Evolutionary conservation across 768 basidiomycete species (phyloP), one percentile per base, ranked within the genome.

Genomic region (Pisolithus orientalis): DNA sequence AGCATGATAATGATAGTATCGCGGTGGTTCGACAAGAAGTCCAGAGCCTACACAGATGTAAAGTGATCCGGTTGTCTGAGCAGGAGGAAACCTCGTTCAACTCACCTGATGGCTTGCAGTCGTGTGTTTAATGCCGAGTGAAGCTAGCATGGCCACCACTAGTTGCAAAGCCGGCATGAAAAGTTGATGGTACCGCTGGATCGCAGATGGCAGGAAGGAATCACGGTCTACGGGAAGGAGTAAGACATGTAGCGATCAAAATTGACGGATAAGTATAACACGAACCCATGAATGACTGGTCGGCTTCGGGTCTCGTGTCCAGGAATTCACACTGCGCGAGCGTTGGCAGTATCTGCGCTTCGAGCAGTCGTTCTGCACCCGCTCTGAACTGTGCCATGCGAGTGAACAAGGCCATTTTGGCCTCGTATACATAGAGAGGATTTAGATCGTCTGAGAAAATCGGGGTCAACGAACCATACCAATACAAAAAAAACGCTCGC

Each of bases 141-240:
- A 87, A 3, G 90, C 82, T 29, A 95, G 70, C 51, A 91, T 79
- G 8, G 82, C 85, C 51, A 84, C 79, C 11, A 90, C 77, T 17
- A 96, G 76, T 65, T 96, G 93, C 39, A 97, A 65, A 5, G 87
- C 84, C 0, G 92, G 94, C 70, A 93, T 80, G 59, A 96, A 78
- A 1, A 96, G 68, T 61, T 96, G 94, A 60, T 96, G 93, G 64
- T 96, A 94, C 34, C 95, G 82, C 50, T 90, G 85, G n/a, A 92
- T 79, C 1, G 89, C 89, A 0, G 88, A 86, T 5, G 92, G 92
- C 10, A 94, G 74, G 75, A 94, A 94, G 17, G 83, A 80, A 58
- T 91, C 86, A 39, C 82, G 80, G 59, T 93, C 92, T 94, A 58
- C 11, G 34, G 21, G 5, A 24, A 42, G 13, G 4, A 25, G 16